Evolutionary conservation across 495 filamentous ascomycete species (phyloP).

Genomic region (Xanthoparmelia taractica): DNA sequence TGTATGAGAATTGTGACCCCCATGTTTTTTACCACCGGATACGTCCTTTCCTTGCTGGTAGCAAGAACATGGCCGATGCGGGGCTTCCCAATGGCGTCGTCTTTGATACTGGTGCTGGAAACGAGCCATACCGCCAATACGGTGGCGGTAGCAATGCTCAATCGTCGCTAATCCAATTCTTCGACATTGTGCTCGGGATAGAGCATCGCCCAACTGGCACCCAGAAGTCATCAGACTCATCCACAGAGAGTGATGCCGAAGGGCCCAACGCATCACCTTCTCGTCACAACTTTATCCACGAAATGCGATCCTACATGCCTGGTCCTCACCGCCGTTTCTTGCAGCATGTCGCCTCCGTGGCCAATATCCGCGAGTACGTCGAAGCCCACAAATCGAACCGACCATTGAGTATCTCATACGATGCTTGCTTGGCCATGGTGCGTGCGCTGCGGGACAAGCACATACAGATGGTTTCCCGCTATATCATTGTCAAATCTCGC

Average conservation of each 20-base stretch:
- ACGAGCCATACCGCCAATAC: slow-evolving; percentile 64
- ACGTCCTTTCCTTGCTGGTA: slow-evolving; percentile 87
- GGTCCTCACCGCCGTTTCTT: slow-evolving; percentile 85
- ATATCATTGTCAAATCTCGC: slow-evolving; percentile 72
- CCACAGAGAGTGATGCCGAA: slow-evolving; percentile 41
- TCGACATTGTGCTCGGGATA: slow-evolving; percentile 84
- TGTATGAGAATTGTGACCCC: slow-evolving; percentile 91
- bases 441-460: slow-evolving; percentile 88
- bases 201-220: slow-evolving; percentile 83
- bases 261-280: slow-evolving; percentile 48
- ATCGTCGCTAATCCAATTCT: slow-evolving; percentile 89
- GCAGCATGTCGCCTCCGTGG: slow-evolving; percentile 64
- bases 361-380: slow-evolving; percentile 86
- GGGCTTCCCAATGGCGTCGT: slow-evolving; percentile 80
- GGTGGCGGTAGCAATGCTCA: slow-evolving; percentile 93
- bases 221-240: slow-evolving; percentile 28
- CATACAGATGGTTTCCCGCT: slow-evolving; percentile 91
- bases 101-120: slow-evolving; percentile 68
- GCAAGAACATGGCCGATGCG: slow-evolving; percentile 93
- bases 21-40: slow-evolving; percentile 91
- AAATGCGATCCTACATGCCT: slow-evolving; percentile 97
- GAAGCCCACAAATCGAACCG: slow-evolving; percentile 53
- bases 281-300: slow-evolving; percentile 84
- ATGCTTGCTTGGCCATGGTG: slow-evolving; percentile 86
- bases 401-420: slow-evolving; percentile 69